These are phyloP conservation scores for Veloboletus limbatus DNA, from an alignment of 1,284 basidiomycete species.

Conservation along the genomic window DNA sequence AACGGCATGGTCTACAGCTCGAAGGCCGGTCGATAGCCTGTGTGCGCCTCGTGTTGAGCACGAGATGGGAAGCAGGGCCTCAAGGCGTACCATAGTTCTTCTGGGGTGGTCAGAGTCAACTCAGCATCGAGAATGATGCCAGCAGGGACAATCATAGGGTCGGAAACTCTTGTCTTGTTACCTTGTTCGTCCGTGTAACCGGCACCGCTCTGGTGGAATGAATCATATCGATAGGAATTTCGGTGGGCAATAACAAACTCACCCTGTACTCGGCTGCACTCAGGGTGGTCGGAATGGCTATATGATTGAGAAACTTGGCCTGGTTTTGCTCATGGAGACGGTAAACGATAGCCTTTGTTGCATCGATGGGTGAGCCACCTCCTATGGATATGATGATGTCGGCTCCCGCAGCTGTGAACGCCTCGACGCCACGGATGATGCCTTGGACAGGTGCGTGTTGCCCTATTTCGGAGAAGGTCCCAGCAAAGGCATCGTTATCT, in stretches of 20 bases:
- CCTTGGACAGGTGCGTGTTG: conserved; percentile 73
- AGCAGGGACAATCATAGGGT: conserved; percentile 56
- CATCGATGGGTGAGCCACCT: conserved; percentile 79
- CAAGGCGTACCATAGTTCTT: conserved; percentile 61
- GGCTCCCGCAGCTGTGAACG: conserved; percentile 53
- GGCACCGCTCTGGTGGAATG: conserved; percentile 49
- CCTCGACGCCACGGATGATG: conserved; percentile 60
- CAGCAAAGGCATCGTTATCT: conserved; percentile 54
- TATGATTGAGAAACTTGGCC: conserved; percentile 47
- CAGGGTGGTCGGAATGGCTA: conserved; percentile 80
- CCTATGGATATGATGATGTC: conserved; percentile 74
- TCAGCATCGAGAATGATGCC: conserved; percentile 79
- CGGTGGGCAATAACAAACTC: conserved; percentile 17
- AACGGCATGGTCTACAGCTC: conserved; percentile 78
- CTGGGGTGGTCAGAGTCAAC: conserved; percentile 70
- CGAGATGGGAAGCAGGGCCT: conserved; percentile 12
- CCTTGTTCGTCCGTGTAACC: conserved; percentile 76
- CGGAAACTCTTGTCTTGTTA: conserved; percentile 57
- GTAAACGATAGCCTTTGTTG: conserved; percentile 68
- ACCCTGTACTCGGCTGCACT: conserved; percentile 79
- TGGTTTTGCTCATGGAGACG: conserved; percentile 55
- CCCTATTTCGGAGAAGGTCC: conserved; percentile 73
- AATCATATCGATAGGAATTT: conserved; percentile 2
- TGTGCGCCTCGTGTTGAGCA: conserved; percentile 16
- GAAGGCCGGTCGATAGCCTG: conserved; percentile 75